Conservation (phyloP, 1,139 yeast species). For the Suhomyces yuchorum region DNA sequence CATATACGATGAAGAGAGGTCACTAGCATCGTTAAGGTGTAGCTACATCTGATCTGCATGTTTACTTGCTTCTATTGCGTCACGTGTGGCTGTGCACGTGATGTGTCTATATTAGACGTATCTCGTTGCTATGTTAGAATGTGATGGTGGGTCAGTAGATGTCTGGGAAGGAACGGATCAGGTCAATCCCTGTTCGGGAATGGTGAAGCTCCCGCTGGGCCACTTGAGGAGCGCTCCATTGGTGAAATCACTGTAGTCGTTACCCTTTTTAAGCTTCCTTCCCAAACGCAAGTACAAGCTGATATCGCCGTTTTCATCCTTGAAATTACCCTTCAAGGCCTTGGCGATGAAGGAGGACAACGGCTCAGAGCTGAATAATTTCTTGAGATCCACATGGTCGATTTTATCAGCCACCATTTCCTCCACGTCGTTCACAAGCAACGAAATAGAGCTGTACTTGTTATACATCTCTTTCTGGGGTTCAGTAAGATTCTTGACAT, state of each 20-base stretch:
- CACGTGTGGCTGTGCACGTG: neutral
- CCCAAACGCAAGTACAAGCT: conserved; percentile 59
- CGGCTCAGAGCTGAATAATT: conserved; percentile 37
- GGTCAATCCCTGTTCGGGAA: conserved; percentile 27
- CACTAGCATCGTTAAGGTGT: neutral
- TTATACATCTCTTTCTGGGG: conserved; percentile 11
- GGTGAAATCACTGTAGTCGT: conserved; percentile 53
- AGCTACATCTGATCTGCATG: neutral
- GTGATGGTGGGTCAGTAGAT: neutral
- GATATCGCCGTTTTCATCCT: conserved; percentile 33
- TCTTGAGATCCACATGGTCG: conserved; percentile 43
- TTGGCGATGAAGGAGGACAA: conserved; percentile 15
- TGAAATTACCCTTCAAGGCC: conserved; percentile 22
- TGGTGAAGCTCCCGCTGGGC: conserved; percentile 56
- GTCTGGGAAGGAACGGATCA: conserved; percentile 2
- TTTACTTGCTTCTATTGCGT: neutral
- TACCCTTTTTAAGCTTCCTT: conserved; percentile 43
- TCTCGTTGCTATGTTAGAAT: neutral
- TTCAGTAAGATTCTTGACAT: conserved; percentile 8
- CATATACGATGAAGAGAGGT: neutral
- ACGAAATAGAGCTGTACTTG: conserved; percentile 52
- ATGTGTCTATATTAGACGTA: neutral
- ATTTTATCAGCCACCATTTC: conserved; percentile 56
- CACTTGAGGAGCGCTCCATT: conserved; percentile 57
- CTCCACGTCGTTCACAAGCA: conserved; percentile 80